Evolutionary conservation across 352 stramenopile species (phyloP), one percentile per base, ranked within the genome.

Genomic region (Pythium monospermum): DNA sequence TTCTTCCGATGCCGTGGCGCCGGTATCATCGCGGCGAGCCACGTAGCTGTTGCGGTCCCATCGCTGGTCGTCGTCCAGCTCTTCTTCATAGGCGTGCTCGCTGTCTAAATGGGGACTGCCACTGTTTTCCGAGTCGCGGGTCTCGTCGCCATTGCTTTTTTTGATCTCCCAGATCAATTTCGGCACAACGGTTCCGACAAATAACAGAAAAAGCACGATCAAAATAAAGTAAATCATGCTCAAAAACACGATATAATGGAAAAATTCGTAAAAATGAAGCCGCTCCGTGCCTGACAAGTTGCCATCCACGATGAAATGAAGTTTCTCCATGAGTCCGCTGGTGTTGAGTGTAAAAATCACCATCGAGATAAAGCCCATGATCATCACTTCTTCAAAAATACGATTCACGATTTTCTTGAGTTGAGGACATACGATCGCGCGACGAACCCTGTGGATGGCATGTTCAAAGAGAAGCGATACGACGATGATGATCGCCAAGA

Each of bases 191-290:
- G 83, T 94, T 40, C 81, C 83, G 36, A 91, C 76, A 49, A 94
- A 87, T 8, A 94, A 62, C 33, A 94, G 68, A 26, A 90, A 66
- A 22, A 94, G 47, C 56, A 94, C 78, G 53, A 94, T 91, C n/a
- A 79, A 16, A 40, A 94, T 91, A 52, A 89, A 94, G 75, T 91
- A 94, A 46, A 94, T 88, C 71, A 91, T 91, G 6, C 81, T 91
- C 18, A 94, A 67, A 53, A 94, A 94, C 37, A 94, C 79, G 26
- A 94, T 76, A 49, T 94, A 94, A 71, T 94, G 83, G 69, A 94
- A 94, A 48, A 94, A 92, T 59, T 94, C 83, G 66, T 90, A 88
- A 47, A 94, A 87, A 53, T 92, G 83, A 13, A 94, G 78, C 46
- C 86, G 74, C 47, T 90, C 76, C 1, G 63, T 64, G 4, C 52